Evolutionary conservation across 2,329 filamentous ascomycete genomes (phyloP), one percentile per base, ranked within the genome.

Genomic region (Juglanconis sp.): DNA sequence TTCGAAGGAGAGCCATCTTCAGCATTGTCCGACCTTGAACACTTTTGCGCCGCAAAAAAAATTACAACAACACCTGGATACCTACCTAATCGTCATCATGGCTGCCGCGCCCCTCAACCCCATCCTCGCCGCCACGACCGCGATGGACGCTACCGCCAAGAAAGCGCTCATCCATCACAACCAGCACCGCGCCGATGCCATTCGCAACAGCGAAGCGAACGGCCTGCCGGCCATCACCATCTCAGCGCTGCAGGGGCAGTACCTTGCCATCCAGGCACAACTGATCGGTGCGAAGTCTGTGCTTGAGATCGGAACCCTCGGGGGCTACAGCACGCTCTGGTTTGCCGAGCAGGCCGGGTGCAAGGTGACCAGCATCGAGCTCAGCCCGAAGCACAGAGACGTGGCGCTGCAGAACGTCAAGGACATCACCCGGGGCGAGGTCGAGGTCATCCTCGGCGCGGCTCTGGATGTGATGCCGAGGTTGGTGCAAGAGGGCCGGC

Each of bases 231-330:
- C 71, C 52, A 77, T 79, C 61, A 69, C 68, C 48, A 69, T 77
- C 42, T 68, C 69, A 3, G 66, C 71, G 1, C 65, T 72, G 8
- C 67, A 74, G 48, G 76, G 74, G 35, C 73, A 75, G 57, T 73
- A 71, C 51, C 68, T 80, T 8, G 69, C 75, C 10, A 65, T 79
- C 13, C 76, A 77, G 49, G 70, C 71, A 54, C 70, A 71, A 50
- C 62, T 75, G 38, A 70, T 72, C 1, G 64, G 68, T 30, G 74
- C 72, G 42, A 73, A 73, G 56, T 65, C 70, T 4, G 72, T 79
- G 2, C 77, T 86, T 40, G 83, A 86, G 66, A 72, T 86, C 52
- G 83, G 83, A 31, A 84, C 81, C 0, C 68, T 86, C 32, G 82
- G 82, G 11, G 82, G 77, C 7, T 85, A 83, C 68, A 78, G 76